Conservation (phyloP, 257 asterid species). For the Salvia splendens region DNA sequence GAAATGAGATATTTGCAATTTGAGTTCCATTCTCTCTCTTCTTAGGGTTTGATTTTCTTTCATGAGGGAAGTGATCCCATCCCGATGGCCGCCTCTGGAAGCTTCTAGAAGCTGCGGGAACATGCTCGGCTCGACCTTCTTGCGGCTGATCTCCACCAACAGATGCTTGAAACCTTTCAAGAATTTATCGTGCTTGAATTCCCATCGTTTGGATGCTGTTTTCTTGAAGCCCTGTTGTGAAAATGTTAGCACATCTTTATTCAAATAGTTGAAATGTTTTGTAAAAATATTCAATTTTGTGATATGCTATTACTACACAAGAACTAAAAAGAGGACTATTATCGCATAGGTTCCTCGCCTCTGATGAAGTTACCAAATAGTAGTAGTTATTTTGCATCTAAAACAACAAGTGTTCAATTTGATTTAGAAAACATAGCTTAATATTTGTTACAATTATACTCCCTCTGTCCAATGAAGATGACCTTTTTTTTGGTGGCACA, state of each 20-base stretch:
- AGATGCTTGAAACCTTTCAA: constrained; percentile 46
- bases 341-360: too few relatives aligned
- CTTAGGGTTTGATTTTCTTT: constrained; percentile 56
- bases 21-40: constrained; percentile 46
- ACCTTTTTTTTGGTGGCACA: too few relatives aligned
- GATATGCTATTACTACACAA: too few relatives aligned
- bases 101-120: constrained; percentile 55
- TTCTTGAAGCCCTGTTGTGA: constrained; percentile 54
- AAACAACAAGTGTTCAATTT: too few relatives aligned
- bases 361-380: too few relatives aligned
- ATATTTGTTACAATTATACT: too few relatives aligned
- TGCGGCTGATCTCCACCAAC: constrained; percentile 51
- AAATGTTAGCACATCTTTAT: neutral
- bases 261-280: neutral
- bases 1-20: constrained; percentile 59
- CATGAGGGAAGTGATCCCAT: constrained; percentile 25
- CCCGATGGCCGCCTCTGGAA: constrained; percentile 2
- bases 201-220: constrained; percentile 59
- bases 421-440: too few relatives aligned
- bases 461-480: too few relatives aligned
- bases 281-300: too few relatives aligned
- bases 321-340: too few relatives aligned
- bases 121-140: constrained; percentile 52
- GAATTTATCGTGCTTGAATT: constrained; percentile 66
- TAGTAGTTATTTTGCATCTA: too few relatives aligned